A percentile compares a stretch with the other conserved stretches of the same genome.
phyloP scores from a whole-genome alignment of 1,284 basidiomycete species.

The Fomitopsis schrenkii region DNA sequence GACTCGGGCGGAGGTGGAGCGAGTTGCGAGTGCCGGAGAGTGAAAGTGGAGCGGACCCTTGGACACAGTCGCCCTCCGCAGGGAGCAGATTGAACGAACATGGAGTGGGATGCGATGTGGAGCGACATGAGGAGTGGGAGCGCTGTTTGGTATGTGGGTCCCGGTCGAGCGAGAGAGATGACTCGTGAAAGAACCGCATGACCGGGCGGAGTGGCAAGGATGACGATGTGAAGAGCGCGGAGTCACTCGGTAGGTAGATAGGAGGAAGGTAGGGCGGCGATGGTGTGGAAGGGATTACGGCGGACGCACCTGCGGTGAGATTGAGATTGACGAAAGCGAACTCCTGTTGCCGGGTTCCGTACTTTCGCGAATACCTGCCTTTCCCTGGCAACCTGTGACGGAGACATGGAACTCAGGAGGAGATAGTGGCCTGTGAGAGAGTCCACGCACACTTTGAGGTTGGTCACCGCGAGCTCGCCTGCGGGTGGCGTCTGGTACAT shows the following conservation, averaged over 20 bases:
- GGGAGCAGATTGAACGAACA: background rate
- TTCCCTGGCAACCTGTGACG: slow-evolving; percentile 45
- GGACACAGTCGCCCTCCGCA: background rate
- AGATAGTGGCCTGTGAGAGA: background rate
- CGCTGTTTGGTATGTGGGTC: background rate
- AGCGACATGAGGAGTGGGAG: background rate
- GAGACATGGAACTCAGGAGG: background rate
- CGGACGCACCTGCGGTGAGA: slow-evolving; percentile 63
- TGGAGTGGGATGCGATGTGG: background rate
- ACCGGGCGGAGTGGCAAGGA: too few relatives aligned
- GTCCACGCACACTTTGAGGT: slow-evolving; percentile 27
- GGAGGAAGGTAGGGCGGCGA: too few relatives aligned
- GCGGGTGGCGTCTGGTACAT: slow-evolving; percentile 39
- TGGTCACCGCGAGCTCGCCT: slow-evolving; percentile 40
- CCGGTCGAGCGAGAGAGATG: too few relatives aligned
- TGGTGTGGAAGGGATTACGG: too few relatives aligned
- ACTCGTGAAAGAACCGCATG: too few relatives aligned
- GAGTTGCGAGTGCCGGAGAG: background rate
- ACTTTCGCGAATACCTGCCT: slow-evolving; percentile 39
- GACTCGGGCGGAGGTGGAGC: background rate
- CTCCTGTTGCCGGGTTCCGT: slow-evolving; percentile 59
- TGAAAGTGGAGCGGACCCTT: background rate
- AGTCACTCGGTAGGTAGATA: too few relatives aligned
- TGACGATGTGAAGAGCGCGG: too few relatives aligned
- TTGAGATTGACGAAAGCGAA: slow-evolving; percentile 77